Percentiles rank a stretch among this genome's conserved stretches.
Evolutionary conservation across 106 monocot genomes (phyloP).

Genomic region (Apostasia shenzhenica): DNA sequence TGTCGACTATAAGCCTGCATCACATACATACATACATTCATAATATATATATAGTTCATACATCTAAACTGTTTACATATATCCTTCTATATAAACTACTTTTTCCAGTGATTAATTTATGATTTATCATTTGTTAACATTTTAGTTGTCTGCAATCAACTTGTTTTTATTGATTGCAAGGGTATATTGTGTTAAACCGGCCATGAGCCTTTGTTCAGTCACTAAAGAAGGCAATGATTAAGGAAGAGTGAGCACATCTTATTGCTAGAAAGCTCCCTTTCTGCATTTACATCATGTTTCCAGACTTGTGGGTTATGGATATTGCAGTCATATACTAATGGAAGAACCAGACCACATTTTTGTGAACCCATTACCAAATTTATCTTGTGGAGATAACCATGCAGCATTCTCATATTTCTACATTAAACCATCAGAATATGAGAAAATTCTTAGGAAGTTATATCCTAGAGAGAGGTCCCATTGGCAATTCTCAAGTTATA

Average conservation of each 20-base stretch:
- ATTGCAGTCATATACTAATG: conserved; percentile 81
- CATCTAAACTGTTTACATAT: too few relatives aligned
- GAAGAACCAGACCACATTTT: conserved; percentile 86
- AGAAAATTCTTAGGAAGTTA: conserved; percentile 64
- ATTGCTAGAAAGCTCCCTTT: not conserved
- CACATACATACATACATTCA: too few relatives aligned
- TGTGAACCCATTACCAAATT: conserved; percentile 73
- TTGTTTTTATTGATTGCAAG: not conserved
- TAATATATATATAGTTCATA: too few relatives aligned
- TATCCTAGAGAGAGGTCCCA: conserved; percentile 84
- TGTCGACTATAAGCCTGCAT: too few relatives aligned
- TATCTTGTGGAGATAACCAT: conserved; percentile 49
- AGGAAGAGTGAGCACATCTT: conserved; percentile 20
- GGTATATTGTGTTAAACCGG: conserved; percentile 28
- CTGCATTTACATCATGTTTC: not conserved
- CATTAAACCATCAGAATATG: conserved; percentile 67
- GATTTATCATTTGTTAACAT: too few relatives aligned
- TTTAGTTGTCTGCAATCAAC: too few relatives aligned
- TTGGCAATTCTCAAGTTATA: conserved; percentile 94
- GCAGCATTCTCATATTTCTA: conserved; percentile 84
- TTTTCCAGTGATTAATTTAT: too few relatives aligned
- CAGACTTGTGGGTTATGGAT: not conserved
- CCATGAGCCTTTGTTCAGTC: conserved; percentile 36
- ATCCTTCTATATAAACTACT: too few relatives aligned
- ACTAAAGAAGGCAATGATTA: conserved; percentile 26